A percentile compares a stretch with the other conserved stretches of the same genome.
phyloP scores from a whole-genome alignment of 192 early-diverging fungal species.

The Podila clonocystis region DNA sequence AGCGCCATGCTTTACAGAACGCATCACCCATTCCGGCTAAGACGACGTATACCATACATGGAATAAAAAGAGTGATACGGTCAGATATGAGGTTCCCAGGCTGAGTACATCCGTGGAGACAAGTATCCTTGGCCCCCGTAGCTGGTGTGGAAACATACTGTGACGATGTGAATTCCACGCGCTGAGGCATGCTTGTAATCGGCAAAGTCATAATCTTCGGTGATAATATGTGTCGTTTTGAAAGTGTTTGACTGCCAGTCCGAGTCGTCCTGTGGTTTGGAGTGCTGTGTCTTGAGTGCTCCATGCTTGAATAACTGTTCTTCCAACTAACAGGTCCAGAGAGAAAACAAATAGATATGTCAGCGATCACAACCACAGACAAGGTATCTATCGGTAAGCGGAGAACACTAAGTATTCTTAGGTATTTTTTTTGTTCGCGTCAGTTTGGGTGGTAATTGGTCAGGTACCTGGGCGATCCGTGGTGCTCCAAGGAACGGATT shows the following conservation, averaged over 20 bases:
- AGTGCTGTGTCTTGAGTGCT: slow-evolving; percentile 9
- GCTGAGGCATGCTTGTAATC: slow-evolving; percentile 38
- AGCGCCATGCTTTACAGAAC: slow-evolving; percentile 1
- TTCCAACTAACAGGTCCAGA: slow-evolving; percentile 16
- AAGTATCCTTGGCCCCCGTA: background rate
- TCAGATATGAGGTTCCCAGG: background rate
- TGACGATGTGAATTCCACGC: slow-evolving; percentile 39
- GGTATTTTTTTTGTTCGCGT: background rate
- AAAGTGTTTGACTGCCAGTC: background rate
- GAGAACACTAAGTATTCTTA: background rate
- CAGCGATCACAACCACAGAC: too few relatives aligned
- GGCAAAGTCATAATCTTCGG: slow-evolving; percentile 29
- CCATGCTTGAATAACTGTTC: slow-evolving; percentile 7
- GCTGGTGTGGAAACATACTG: slow-evolving; percentile 2
- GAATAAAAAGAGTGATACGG: background rate
- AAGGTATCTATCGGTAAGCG: background rate
- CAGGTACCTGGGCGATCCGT: slow-evolving; percentile 9
- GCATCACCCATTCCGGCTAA: slow-evolving; percentile 28
- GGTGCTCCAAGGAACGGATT: slow-evolving; percentile 23
- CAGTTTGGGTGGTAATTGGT: background rate
- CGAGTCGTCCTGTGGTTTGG: background rate
- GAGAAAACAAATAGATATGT: slow-evolving; percentile 7
- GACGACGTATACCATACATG: background rate
- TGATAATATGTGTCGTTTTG: slow-evolving; percentile 41
- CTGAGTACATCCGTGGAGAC: background rate